Evolutionary conservation across 169 alveolate species (phyloP).

Genomic region (Perkinsus olseni): DNA sequence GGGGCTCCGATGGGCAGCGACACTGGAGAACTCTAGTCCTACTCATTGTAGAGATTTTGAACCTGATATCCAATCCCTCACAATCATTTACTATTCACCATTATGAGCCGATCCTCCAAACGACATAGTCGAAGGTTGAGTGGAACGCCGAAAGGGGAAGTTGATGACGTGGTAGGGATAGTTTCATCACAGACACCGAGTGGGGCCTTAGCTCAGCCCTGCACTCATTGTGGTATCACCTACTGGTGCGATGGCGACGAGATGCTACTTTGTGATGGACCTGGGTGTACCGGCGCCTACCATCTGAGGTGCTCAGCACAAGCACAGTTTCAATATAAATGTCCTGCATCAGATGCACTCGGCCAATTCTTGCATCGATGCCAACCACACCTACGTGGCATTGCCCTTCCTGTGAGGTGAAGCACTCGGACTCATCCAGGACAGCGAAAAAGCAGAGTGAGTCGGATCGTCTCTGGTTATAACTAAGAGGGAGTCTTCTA

Average conservation of each 20-base stretch:
- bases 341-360: neutral
- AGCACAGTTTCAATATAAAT: neutral
- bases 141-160: neutral
- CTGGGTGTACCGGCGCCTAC: neutral
- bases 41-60: too few species aligned
- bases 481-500: too few species aligned
- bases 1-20: too few species aligned
- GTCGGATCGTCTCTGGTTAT: too few species aligned
- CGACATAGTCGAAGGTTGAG: neutral
- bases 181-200: neutral
- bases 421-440: neutral
- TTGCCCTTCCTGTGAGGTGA: neutral
- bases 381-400: neutral
- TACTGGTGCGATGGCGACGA: neutral
- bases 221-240: neutral
- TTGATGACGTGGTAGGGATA: neutral
- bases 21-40: too few species aligned
- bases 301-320: neutral
- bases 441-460: neutral
- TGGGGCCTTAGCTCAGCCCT: neutral
- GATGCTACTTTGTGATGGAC: neutral
- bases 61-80: too few species aligned
- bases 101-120: too few species aligned
- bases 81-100: too few species aligned
- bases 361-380: neutral